Evolutionary conservation across 1,284 basidiomycete genomes (phyloP).

Genomic region (Ustilago nuda): DNA sequence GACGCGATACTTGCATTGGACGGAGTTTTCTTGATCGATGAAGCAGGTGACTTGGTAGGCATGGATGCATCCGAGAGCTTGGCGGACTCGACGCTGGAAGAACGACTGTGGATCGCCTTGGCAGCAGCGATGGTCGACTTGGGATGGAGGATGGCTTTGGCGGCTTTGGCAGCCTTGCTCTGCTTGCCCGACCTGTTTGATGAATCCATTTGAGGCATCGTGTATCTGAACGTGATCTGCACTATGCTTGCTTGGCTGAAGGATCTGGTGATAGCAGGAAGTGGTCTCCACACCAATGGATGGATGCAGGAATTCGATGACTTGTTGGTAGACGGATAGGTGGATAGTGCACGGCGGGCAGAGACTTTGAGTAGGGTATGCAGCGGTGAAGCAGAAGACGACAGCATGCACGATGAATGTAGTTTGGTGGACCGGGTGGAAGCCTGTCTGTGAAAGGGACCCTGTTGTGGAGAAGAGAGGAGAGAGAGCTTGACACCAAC

Average conservation of each 20-base stretch:
- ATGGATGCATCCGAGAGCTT: background rate
- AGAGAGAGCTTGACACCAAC: background rate
- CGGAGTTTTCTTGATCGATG: slow-evolving; percentile 25
- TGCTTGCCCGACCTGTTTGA: slow-evolving; percentile 18
- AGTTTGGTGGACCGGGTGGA: background rate
- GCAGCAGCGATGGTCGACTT: slow-evolving; percentile 35
- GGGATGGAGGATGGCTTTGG: slow-evolving; percentile 44
- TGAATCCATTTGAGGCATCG: slow-evolving; percentile 22
- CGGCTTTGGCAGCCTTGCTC: slow-evolving; percentile 39
- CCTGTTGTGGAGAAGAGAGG: background rate
- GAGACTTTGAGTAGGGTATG: slow-evolving; percentile 8
- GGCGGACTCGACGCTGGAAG: slow-evolving; percentile 13
- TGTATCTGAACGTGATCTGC: background rate
- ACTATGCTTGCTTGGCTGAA: background rate
- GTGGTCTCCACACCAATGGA: background rate
- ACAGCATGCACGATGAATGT: slow-evolving; percentile 17
- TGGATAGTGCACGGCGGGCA: slow-evolving; percentile 9
- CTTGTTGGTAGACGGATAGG: background rate
- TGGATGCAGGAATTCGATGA: background rate
- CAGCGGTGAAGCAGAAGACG: slow-evolving; percentile 18
- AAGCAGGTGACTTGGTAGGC: slow-evolving; percentile 7
- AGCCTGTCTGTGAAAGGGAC: background rate
- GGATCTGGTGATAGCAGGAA: background rate
- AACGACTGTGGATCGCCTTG: slow-evolving; percentile 17
- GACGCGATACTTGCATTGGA: slow-evolving; percentile 36